A percentile compares a stretch with the other conserved stretches of the same genome.
Conservation (phyloP, 148 eudicot genomes). For the Hydrangea macrophylla region DNA sequence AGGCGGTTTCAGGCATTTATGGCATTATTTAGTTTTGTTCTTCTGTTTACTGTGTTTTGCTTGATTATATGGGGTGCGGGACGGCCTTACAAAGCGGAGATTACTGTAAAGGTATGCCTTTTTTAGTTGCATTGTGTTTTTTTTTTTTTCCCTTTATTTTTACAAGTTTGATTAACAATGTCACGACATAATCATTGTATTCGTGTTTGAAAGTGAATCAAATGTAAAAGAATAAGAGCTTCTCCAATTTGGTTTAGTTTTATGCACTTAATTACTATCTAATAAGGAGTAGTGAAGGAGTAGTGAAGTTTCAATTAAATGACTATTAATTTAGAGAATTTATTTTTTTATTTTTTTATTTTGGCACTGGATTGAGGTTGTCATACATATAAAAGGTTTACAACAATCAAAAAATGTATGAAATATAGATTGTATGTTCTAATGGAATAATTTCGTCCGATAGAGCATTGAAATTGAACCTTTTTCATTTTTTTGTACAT, state of each 20-base stretch:
- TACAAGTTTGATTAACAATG: too few relatives aligned
- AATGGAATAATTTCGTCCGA: too few relatives aligned
- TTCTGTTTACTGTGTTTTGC: slow-evolving; percentile 73
- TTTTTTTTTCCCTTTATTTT: too few relatives aligned
- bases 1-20: slow-evolving; percentile 53
- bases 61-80: slow-evolving; percentile 93
- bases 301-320: too few relatives aligned
- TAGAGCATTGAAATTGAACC: too few relatives aligned
- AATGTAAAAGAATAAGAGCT: too few relatives aligned
- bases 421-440: background rate
- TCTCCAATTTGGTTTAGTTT: background rate
- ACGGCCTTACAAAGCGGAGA: slow-evolving; percentile 66
- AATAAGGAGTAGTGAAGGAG: too few relatives aligned
- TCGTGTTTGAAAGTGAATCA: background rate
- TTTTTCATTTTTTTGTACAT: too few relatives aligned
- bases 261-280: background rate
- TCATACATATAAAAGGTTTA: background rate
- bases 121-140: background rate
- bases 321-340: too few relatives aligned
- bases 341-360: too few relatives aligned
- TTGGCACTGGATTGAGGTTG: background rate
- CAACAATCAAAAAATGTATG: background rate
- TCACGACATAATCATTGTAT: too few relatives aligned
- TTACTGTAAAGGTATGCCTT: slow-evolving; percentile 66
- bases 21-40: slow-evolving; percentile 51